Evolutionary conservation across 1,139 yeast genomes (phyloP).

Genomic region (Kluyveromyces marxianus): DNA sequence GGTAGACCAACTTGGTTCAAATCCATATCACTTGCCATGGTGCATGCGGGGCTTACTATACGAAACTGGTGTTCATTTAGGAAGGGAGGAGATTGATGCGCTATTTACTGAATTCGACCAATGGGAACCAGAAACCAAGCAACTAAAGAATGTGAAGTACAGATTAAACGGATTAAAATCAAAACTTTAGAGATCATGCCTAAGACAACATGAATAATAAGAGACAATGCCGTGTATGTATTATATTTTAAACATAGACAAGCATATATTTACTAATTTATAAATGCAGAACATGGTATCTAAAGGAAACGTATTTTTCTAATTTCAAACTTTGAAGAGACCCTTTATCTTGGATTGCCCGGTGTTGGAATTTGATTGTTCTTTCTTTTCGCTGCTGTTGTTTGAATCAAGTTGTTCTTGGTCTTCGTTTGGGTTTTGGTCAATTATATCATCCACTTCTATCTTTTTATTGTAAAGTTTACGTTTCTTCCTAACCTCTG

Average conservation of each 20-base stretch:
- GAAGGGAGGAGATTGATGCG: constrained; percentile 48
- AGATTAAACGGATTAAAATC: constrained; percentile 63
- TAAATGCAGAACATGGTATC: neutral
- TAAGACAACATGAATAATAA: neutral
- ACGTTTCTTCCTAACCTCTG: constrained; percentile 12
- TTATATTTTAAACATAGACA: neutral
- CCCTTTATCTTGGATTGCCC: constrained; percentile 3
- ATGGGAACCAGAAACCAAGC: constrained; percentile 83
- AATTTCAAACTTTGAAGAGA: constrained; percentile 3
- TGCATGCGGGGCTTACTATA: constrained; percentile 74
- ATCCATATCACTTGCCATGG: constrained; percentile 90
- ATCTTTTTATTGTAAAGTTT: constrained; percentile 17
- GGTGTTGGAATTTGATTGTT: neutral
- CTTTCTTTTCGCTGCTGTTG: too few relatives aligned
- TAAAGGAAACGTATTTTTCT: neutral
- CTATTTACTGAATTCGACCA: constrained; percentile 64
- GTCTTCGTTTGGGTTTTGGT: neutral
- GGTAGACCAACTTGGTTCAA: constrained; percentile 53
- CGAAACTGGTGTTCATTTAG: constrained; percentile 39
- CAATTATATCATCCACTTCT: constrained; percentile 9
- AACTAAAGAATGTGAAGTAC: constrained; percentile 73
- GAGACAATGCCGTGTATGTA: neutral
- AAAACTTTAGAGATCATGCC: constrained; percentile 23
- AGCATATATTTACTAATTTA: neutral
- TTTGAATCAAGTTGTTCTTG: constrained; percentile 4